Base-by-base conservation (phyloP, 129 eudicot genomes). In the Daucus carota region DNA sequence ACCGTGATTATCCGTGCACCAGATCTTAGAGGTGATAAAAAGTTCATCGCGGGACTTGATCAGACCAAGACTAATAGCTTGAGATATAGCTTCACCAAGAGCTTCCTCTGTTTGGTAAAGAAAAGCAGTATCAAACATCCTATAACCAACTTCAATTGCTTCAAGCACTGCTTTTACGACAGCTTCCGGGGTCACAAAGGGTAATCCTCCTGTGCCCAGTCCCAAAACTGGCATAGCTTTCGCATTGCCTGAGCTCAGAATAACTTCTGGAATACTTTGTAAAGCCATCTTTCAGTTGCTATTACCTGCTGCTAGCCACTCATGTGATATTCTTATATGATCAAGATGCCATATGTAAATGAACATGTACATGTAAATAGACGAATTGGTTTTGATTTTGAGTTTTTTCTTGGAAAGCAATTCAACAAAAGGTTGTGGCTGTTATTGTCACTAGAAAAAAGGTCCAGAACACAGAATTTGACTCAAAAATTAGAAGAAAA, bases 81-180 rank as follows among this genome's bases (percentile, higher is more conserved):
- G 81, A 32, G 69, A 31, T 40, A 81, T 72, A n/a, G 67, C 84
- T 34, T 81, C 81, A 8, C 84, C 84, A 6, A 81, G 60, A 45
- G 81, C 11, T 57, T 77, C 28, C 68, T 81, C 84, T 41, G 84
- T 71, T 28, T n/a, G 33, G 78, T 81, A 81, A 34, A 17, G 9
- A 20, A 67, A 34, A 33, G 84, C 84, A 0, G 84, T 71, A 57
- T 81, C 84, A 62, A 81, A 81, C 74, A 76, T 76, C 29, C 84
- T 63, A 52, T 71, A 72, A 26, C 84, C 84, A 26, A 81, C 57
- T 38, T 72, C 77, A 7, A 81, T 65, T 15, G 78, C 81, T 7
- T 76, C 78, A 50, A 76, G 71, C 75, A 81, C 78, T 10, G 74
- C 74, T 70, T 70, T 40, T 70, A 41, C 22, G 10, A 41, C 74